A percentile compares a stretch with the other conserved stretches of the same genome.
phyloP scores from a whole-genome alignment of 129 eudicot species.

The Pseudognaphalium luteoalbum region DNA sequence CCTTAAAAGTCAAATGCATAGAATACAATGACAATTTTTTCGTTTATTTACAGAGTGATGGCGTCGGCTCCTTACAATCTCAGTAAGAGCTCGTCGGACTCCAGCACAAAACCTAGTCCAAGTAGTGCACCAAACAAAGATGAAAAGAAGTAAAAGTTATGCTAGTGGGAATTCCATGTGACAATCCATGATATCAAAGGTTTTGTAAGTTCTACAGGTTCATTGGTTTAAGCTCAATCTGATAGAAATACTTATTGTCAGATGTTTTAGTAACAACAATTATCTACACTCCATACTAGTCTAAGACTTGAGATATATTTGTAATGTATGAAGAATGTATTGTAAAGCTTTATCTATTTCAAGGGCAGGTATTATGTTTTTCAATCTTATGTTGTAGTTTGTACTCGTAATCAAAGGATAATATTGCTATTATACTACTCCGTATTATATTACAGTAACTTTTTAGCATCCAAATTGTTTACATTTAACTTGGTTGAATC shows the following conservation, averaged over 20 bases:
- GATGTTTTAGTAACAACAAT: background rate
- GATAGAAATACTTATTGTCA: background rate
- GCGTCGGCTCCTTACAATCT: slow-evolving; percentile 49
- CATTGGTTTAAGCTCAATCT: slow-evolving; percentile 3
- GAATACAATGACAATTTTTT: background rate
- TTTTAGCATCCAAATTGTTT: background rate
- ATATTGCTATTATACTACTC: background rate
- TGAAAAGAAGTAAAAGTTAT: slow-evolving; percentile 18
- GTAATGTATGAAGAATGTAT: background rate
- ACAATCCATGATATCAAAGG: background rate
- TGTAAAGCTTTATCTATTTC: background rate
- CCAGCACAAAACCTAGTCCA: slow-evolving; percentile 25
- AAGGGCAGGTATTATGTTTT: background rate
- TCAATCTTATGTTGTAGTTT: background rate
- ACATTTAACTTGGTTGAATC: background rate
- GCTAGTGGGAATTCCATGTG: background rate
- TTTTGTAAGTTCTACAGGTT: background rate
- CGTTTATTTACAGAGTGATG: slow-evolving; percentile 41
- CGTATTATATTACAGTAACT: background rate
- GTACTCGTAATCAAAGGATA: background rate
- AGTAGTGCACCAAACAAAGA: slow-evolving; percentile 11
- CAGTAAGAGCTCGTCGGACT: slow-evolving; percentile 36
- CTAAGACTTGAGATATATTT: background rate
- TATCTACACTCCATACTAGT: background rate
- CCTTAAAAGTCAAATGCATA: slow-evolving; percentile 7